Evolutionary conservation across 768 basidiomycete species (phyloP).

Genomic region (Mrakia frigida): DNA sequence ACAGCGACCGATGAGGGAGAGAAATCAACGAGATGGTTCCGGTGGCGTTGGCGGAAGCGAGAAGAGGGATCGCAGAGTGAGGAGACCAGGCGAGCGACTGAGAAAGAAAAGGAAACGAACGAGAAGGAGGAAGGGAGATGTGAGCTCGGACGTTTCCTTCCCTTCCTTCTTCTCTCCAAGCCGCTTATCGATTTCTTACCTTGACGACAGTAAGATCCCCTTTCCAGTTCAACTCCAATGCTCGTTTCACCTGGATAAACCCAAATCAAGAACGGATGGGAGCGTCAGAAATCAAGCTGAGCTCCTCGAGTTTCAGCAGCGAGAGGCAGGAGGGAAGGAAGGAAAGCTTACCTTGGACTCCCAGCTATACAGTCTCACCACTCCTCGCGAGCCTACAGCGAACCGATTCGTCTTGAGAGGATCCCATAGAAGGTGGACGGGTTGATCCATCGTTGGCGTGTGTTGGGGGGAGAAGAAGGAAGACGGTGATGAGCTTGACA

Average conservation of each 20-base stretch:
- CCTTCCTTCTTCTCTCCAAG: background rate
- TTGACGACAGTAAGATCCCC: slow-evolving; percentile 8
- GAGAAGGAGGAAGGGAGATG: no score
- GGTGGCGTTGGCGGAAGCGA: slow-evolving; percentile 7
- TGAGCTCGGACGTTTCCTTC: background rate
- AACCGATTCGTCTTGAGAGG: slow-evolving; percentile 19
- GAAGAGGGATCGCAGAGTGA: background rate
- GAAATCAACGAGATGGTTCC: slow-evolving; percentile 22
- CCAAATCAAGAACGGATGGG: background rate
- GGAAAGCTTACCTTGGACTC: slow-evolving; percentile 18
- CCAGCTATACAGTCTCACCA: slow-evolving; percentile 25
- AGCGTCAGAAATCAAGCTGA: no score
- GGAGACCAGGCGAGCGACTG: slow-evolving; percentile 30
- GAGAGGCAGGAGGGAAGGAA: no score
- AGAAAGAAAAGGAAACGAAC: background rate
- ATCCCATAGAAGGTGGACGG: slow-evolving; percentile 24
- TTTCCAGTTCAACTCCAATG: slow-evolving; percentile 15
- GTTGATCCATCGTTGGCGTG: no score
- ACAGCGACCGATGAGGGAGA: background rate
- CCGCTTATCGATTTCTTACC: background rate
- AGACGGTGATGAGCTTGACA: no score
- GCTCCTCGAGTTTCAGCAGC: no score
- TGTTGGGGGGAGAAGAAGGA: no score
- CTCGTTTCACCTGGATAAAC: background rate
- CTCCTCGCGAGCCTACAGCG: slow-evolving; percentile 8